Evolutionary conservation across 192 early-diverging fungal genomes (phyloP).

Genomic region (Glomus cerebriforme): DNA sequence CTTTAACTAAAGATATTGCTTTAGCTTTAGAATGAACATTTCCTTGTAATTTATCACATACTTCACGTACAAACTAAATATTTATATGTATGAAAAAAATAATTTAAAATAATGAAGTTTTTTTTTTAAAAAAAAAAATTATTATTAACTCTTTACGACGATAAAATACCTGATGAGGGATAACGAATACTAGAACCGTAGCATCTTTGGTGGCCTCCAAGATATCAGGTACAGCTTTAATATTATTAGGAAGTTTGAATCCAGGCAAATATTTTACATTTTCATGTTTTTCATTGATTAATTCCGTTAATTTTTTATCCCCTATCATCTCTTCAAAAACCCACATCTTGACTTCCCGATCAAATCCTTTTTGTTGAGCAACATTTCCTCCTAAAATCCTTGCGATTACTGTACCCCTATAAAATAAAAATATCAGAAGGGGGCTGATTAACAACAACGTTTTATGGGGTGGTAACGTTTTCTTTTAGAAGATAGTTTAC

Average conservation of each 20-base stretch:
- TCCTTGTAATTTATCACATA: slow-evolving; percentile 82
- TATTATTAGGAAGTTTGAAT: slow-evolving; percentile 80
- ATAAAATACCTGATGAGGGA: slow-evolving; percentile 79
- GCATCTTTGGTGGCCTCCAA: slow-evolving; percentile 76
- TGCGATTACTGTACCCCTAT: slow-evolving; percentile 90
- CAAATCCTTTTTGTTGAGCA: slow-evolving; percentile 64
- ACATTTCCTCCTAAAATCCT: slow-evolving; percentile 92
- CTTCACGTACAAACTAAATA: slow-evolving; percentile 74
- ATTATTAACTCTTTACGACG: background rate
- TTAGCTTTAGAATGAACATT: slow-evolving; percentile 69
- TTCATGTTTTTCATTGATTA: slow-evolving; percentile 93
- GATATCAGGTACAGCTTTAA: slow-evolving; percentile 85
- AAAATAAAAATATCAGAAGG: background rate
- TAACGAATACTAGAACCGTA: slow-evolving; percentile 90
- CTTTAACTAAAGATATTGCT: slow-evolving; percentile 95
- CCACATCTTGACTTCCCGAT: slow-evolving; percentile 87
- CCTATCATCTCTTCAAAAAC: slow-evolving; percentile 91
- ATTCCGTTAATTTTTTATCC: slow-evolving; percentile 84
- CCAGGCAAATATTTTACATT: slow-evolving; percentile 91
- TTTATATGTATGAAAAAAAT: background rate
- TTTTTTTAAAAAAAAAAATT: background rate
- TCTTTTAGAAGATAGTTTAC: too few species aligned
- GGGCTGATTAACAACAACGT: too few species aligned
- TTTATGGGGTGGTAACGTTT: too few species aligned
- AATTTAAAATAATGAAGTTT: background rate